Evolutionary conservation across 2,329 filamentous ascomycete genomes (phyloP), one percentile per base, ranked within the genome.

Genomic region (Cephalotrichum gorgonifer): DNA sequence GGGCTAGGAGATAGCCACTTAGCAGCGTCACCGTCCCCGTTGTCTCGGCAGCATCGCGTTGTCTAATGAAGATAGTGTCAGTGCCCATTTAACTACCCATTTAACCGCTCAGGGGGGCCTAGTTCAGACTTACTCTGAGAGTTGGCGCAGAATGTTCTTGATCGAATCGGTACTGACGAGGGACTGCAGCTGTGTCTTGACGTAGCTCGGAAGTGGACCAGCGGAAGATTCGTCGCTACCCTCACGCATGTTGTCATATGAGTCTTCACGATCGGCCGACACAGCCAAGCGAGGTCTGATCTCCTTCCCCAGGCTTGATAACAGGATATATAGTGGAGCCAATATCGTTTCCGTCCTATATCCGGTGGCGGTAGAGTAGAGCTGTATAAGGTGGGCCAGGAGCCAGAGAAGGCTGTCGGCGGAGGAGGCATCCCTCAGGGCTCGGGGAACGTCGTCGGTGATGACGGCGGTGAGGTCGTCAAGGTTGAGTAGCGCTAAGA

Each of bases 131-230:
- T 58, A 70, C 57, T 62, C 62, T 2, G 66, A 66, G 51, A 72
- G 67, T 52, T 61, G 62, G 12, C 60, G 61, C 6, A 87, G 65
- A 8, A 85, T 68, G 20, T 74, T 74, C 1, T 79, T 76, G 49
- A 91, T 83, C 42, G 81, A 84, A 41, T 79, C 74, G 60, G 87
- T 79, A 54, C 86, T 81, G 30, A 89, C 76, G 11, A 91, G 67
- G n/a, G 79, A 82, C 15, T 74, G 63, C 2, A 91, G 68, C 57
- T 88, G 77, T 1, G 75, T 69, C 45, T 75, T 73, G 14, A 89
- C 64, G 59, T 86, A 81, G 0, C 67, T 55, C 52, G 71, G 63
- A 38, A 76, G 54, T 15, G 52, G 53, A 35, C 66, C 20, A 35
- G 44, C 23, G 78, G 28, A 15, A 27, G 43, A 43, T n/a, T 15